These are phyloP conservation scores for Bryoerythrophyllum caledonicum DNA, from an alignment of 225 moss, liverwort and hornwort species.

Conservation along the genomic window DNA sequence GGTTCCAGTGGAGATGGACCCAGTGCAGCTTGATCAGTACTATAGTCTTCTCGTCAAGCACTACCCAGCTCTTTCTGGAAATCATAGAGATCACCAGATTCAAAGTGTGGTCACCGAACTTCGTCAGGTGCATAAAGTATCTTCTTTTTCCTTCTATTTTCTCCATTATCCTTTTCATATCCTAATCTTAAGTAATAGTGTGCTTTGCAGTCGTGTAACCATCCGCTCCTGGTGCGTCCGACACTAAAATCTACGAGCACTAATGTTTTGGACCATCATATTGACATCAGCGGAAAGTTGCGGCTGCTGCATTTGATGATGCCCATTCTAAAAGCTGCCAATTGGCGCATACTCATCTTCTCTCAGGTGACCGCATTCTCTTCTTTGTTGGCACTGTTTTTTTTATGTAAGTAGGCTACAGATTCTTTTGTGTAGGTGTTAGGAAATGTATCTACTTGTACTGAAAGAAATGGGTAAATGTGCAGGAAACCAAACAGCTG, in stretches of 20 bases:
- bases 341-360: conserved; percentile 56
- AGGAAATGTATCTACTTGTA: conserved; percentile 10
- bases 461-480: conserved; percentile 11
- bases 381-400: conserved; percentile 17
- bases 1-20: conserved; percentile 67
- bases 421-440: conserved; percentile 12
- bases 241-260: conserved; percentile 37
- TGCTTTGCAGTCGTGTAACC: conserved; percentile 57
- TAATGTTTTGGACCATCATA: conserved; percentile 47
- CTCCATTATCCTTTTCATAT: conserved; percentile 5
- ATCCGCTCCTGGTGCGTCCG: conserved; percentile 56
- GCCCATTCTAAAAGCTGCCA: conserved; percentile 41
- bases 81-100: conserved; percentile 50
- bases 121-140: conserved; percentile 48
- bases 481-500: conserved; percentile 60
- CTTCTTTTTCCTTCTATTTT: background rate
- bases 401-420: background rate
- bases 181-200: conserved; percentile 23
- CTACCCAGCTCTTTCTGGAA: conserved; percentile 56
- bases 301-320: conserved; percentile 53
- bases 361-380: conserved; percentile 43
- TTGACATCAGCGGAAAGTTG: conserved; percentile 68
- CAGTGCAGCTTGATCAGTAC: conserved; percentile 56
- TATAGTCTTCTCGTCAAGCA: conserved; percentile 54
- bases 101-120: conserved; percentile 59